phyloP scores from a whole-genome alignment of 1,139 yeast genomes.

The Yamadazyma siamensis region DNA sequence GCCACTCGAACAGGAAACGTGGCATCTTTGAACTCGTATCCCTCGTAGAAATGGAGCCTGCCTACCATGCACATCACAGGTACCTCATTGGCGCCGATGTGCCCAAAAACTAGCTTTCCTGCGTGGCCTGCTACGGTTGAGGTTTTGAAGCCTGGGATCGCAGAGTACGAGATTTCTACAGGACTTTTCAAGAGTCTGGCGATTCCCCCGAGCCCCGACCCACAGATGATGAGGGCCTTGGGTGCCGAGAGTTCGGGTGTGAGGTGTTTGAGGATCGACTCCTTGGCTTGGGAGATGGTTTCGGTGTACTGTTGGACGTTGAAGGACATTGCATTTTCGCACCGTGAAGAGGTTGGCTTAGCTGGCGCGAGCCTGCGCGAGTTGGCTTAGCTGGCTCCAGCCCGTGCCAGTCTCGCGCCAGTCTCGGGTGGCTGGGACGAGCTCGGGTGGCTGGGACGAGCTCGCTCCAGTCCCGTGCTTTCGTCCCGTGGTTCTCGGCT shows the following conservation, averaged over 20 bases:
- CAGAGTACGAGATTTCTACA: constrained; percentile 55
- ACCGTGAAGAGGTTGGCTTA: not conserved
- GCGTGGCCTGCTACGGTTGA: constrained; percentile 92
- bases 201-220: constrained; percentile 91
- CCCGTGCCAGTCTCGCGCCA: too few species aligned
- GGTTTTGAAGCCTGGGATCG: constrained; percentile 75
- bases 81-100: constrained; percentile 61
- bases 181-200: constrained; percentile 50
- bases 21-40: constrained; percentile 74
- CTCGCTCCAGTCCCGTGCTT: too few species aligned
- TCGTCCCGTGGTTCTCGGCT: too few species aligned
- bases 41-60: constrained; percentile 88
- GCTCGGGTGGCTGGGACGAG: too few species aligned
- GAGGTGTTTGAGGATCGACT: constrained; percentile 15
- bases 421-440: too few species aligned
- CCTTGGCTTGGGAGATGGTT: constrained; percentile 20
- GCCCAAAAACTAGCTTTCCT: constrained; percentile 79
- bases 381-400: too few species aligned
- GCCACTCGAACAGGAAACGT: constrained; percentile 85
- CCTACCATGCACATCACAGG: constrained; percentile 96
- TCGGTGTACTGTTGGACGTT: constrained; percentile 9
- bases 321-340: constrained; percentile 1
- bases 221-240: constrained; percentile 78
- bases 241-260: constrained; percentile 32
- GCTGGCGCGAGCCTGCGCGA: too few species aligned